Base-by-base conservation (phyloP, 306 rosid genomes). In the Cucumis melo region DNA sequence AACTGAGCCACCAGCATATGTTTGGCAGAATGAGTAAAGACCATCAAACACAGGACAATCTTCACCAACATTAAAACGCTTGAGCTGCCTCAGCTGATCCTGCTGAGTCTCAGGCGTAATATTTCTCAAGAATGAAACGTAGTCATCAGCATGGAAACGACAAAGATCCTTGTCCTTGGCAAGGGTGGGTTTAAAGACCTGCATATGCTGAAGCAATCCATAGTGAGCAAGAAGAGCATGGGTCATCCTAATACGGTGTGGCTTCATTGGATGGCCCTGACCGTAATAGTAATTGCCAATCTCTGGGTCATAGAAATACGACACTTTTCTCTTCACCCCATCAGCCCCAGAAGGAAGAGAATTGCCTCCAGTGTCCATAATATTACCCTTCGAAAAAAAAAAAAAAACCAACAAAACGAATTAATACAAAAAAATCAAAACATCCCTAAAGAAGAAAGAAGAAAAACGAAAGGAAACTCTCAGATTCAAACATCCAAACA, bases 191-290 rank as follows among this genome's bases (percentile, higher is more conserved):
- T 91, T 91, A 80, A 82, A 89, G 55, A 91, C 94, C 80, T 91
- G 94, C 97, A 91, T 88, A 81, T 91, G 86, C 84, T 89, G 92
- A 63, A 91, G 97, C 81, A 91, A 86, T 36, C 94, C 94, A 60
- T 91, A 91, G 78, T 91, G 97, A 74, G 94, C 94, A 48, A 91
- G 92, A 65, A 89, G 92, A 74, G 97, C 97, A 53, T 91, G 97
- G 61, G 97, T 89, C 97, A 91, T 91, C 56, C 97, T 62, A 20
- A 91, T 91, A n/a, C 97, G 89, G 83, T 91, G 97, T 4, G 97
- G 97, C 87, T 91, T 91, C 97, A 91, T 91, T n/a, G 97, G 94
- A 76, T 91, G 97, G 62, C 97, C 97, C 77, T 91, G 97, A 23
- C 97, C 97, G 72, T 91, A 91, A 79, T 91, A 91, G 86, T 91